Conservation (phyloP, 2,329 filamentous ascomycete genomes). For the Alternaria conjuncta region DNA sequence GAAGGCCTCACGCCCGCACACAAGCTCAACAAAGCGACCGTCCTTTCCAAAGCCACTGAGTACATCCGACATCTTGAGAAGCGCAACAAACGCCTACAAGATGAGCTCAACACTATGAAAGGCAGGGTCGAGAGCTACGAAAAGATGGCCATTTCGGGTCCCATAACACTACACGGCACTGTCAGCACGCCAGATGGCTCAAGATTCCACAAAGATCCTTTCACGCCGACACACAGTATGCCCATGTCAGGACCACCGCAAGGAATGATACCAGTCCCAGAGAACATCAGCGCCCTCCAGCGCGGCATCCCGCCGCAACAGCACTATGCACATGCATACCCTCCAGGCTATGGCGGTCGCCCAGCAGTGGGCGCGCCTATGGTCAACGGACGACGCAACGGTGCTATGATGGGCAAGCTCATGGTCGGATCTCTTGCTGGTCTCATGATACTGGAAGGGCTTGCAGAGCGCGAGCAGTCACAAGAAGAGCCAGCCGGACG, state of each 20-base stretch:
- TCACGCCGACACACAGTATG: slow-evolving; percentile 33
- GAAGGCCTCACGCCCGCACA: slow-evolving; percentile 75
- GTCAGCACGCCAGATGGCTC: slow-evolving; percentile 45
- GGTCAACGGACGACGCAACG: slow-evolving; percentile 52
- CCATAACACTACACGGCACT: slow-evolving; percentile 45
- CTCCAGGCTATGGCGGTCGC: slow-evolving; percentile 37
- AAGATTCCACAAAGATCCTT: slow-evolving; percentile 48
- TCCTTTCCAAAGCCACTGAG: slow-evolving; percentile 93
- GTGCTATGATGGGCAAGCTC: slow-evolving; percentile 71
- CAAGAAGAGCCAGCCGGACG: slow-evolving; percentile 51
- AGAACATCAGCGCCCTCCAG: slow-evolving; percentile 50
- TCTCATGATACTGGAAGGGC: slow-evolving; percentile 87
- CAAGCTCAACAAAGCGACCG: slow-evolving; percentile 97
- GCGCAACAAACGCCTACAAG: slow-evolving; percentile 79
- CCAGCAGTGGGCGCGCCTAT: slow-evolving; percentile 37
- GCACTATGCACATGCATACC: slow-evolving; percentile 48
- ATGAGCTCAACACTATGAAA: slow-evolving; percentile 83
- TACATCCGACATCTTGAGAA: slow-evolving; percentile 95
- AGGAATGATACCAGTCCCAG: slow-evolving; percentile 53
- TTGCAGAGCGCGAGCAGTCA: slow-evolving; percentile 67
- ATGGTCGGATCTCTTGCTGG: slow-evolving; percentile 93
- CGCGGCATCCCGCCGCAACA: slow-evolving; percentile 45
- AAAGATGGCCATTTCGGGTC: slow-evolving; percentile 71
- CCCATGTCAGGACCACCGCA: slow-evolving; percentile 42
- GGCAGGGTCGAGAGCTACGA: slow-evolving; percentile 68